phyloP scores from a whole-genome alignment of 441 rosid genomes.

The Syzygium malaccense region DNA sequence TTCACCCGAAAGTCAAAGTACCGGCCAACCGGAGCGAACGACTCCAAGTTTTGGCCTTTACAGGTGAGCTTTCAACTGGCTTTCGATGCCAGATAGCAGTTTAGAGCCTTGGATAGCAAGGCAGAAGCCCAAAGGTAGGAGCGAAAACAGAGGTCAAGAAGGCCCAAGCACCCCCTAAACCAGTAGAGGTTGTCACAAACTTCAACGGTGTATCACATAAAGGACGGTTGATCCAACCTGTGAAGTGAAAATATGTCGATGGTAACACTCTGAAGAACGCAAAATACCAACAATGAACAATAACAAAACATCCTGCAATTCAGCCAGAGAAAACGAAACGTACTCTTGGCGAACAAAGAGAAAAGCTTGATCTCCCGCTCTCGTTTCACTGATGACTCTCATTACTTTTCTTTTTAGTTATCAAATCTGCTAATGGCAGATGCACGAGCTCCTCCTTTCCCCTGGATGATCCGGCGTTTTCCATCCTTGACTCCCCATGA shows the following conservation, averaged over 20 bases:
- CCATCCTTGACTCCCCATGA: neutral
- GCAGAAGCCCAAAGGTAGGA: neutral
- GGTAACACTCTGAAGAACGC: neutral
- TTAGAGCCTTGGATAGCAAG: neutral
- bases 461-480: neutral
- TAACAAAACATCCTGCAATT: neutral
- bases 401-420: too few relatives aligned
- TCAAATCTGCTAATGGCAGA: neutral
- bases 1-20: neutral
- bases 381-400: neutral
- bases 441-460: neutral
- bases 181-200: neutral
- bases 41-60: neutral
- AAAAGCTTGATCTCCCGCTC: neutral
- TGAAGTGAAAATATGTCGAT: neutral
- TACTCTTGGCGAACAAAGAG: neutral
- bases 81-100: neutral
- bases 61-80: neutral
- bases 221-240: neutral
- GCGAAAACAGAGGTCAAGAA: neutral
- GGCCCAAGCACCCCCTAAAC: neutral
- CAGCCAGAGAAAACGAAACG: neutral
- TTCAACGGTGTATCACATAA: neutral
- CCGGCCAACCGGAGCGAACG: neutral
- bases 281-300: neutral